These are phyloP conservation scores for Hypoxylon lenormandii DNA, from an alignment of 495 filamentous ascomycete species.

Conservation along the genomic window DNA sequence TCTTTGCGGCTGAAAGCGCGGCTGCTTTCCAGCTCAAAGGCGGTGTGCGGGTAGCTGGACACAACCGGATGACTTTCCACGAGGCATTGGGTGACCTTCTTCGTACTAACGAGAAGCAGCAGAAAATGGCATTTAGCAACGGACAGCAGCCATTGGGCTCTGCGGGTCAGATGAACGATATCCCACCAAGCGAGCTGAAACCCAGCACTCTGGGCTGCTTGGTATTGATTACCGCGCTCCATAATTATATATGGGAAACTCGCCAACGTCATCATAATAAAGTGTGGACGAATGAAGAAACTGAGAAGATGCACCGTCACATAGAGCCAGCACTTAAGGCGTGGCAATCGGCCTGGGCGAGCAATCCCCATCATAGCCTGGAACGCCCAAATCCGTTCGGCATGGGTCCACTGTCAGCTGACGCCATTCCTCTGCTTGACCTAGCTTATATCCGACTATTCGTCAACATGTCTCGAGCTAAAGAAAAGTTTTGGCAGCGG, in stretches of 20 bases:
- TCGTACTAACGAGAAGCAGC: conserved; percentile 80
- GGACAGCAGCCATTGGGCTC: conserved; percentile 63
- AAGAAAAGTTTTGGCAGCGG: conserved; percentile 93
- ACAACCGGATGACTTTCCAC: conserved; percentile 76
- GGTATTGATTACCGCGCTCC: conserved; percentile 91
- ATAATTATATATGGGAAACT: conserved; percentile 99
- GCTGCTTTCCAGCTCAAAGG: conserved; percentile 81
- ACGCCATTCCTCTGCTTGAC: conserved; percentile 93
- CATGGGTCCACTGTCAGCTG: conserved; percentile 88
- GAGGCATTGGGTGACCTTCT: conserved; percentile 82
- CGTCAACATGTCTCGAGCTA: conserved; percentile 89
- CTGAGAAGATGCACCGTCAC: conserved; percentile 94
- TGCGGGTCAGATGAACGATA: conserved; percentile 57
- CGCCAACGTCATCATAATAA: conserved; percentile 89
- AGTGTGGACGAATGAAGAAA: conserved; percentile 90
- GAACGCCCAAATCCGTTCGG: conserved; percentile 91
- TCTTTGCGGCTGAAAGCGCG: conserved; percentile 86
- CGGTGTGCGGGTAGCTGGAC: conserved; percentile 72
- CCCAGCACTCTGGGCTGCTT: conserved; percentile 96
- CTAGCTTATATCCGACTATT: conserved; percentile 93
- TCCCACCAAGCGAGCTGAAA: conserved; percentile 74
- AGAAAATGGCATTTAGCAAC: conserved; percentile 61
- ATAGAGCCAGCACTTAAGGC: conserved; percentile 94
- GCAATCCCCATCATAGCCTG: conserved; percentile 84
- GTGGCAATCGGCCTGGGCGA: conserved; percentile 95